A percentile compares a stretch with the other conserved stretches of the same genome.
Evolutionary conservation across 257 asterid genomes (phyloP).

Genomic region (Buddleja alternifolia): DNA sequence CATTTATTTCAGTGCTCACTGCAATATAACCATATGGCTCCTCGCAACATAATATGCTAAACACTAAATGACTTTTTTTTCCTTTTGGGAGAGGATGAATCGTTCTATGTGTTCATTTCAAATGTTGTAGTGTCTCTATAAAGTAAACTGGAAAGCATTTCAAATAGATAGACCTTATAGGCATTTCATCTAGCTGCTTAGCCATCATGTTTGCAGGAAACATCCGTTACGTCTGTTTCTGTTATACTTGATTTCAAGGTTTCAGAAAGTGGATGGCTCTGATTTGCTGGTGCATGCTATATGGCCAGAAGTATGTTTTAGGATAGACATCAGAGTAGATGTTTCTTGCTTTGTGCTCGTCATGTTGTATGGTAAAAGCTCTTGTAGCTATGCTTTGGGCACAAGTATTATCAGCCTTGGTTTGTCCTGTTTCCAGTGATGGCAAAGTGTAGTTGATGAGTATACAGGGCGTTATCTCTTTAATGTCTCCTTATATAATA

Average conservation of each 20-base stretch:
- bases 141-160: neutral
- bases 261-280: slow-evolving; percentile 16
- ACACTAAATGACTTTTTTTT: neutral
- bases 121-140: neutral
- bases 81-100: neutral
- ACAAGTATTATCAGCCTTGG: neutral
- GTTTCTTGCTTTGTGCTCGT: neutral
- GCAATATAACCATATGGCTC: slow-evolving; percentile 13
- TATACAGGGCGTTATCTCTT: slow-evolving; percentile 6
- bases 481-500: neutral
- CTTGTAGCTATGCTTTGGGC: slow-evolving; percentile 7
- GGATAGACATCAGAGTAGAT: neutral
- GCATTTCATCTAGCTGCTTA: slow-evolving; percentile 10
- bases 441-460: slow-evolving; percentile 5
- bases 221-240: neutral
- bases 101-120: neutral
- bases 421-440: slow-evolving; percentile 15
- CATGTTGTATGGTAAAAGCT: neutral
- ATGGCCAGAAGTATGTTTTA: neutral
- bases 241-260: neutral
- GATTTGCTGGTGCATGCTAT: slow-evolving; percentile 8
- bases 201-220: neutral
- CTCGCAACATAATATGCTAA: neutral
- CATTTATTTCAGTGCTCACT: neutral
- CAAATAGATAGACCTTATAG: neutral